Conservation (phyloP, 179 eudicot species). For the Silene noctiflora region DNA sequence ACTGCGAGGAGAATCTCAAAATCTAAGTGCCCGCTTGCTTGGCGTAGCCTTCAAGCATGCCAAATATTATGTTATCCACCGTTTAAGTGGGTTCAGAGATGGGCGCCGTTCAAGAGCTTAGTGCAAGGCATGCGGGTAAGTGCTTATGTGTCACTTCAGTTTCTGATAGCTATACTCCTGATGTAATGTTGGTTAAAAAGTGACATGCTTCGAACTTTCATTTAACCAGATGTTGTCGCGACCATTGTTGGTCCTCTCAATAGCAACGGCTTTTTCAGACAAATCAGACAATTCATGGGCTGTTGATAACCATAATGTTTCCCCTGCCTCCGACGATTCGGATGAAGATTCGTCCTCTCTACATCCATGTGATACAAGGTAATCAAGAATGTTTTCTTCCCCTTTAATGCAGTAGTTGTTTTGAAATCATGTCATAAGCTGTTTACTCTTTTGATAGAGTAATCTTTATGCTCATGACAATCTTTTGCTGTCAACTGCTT, state of each 20-base stretch:
- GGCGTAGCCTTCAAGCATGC: conserved; percentile 79
- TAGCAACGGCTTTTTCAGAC: conserved; percentile 65
- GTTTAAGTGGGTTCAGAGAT: conserved; percentile 80
- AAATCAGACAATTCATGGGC: conserved; percentile 28
- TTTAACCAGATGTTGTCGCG: conserved; percentile 62
- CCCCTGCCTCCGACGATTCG: conserved; percentile 21
- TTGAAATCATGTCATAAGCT: neutral
- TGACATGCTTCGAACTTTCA: conserved; percentile 9
- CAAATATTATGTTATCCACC: conserved; percentile 88
- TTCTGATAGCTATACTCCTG: neutral
- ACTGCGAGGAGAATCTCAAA: conserved; percentile 69
- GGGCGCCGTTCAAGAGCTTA: conserved; percentile 69
- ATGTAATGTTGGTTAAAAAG: neutral
- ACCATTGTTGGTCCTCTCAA: conserved; percentile 71
- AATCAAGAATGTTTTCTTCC: conserved; percentile 8
- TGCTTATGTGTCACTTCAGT: conserved; percentile 3
- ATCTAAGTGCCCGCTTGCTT: conserved; percentile 68
- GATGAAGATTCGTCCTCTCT: conserved; percentile 40
- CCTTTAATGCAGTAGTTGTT: neutral
- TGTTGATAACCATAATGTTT: conserved; percentile 39
- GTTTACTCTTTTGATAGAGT: neutral
- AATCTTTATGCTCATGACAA: neutral
- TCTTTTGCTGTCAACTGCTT: neutral
- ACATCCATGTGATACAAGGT: conserved; percentile 46
- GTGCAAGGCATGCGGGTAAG: conserved; percentile 69